Evolutionary conservation across 2,329 filamentous ascomycete species (phyloP).

Genomic region (Sporothrix globosa): DNA sequence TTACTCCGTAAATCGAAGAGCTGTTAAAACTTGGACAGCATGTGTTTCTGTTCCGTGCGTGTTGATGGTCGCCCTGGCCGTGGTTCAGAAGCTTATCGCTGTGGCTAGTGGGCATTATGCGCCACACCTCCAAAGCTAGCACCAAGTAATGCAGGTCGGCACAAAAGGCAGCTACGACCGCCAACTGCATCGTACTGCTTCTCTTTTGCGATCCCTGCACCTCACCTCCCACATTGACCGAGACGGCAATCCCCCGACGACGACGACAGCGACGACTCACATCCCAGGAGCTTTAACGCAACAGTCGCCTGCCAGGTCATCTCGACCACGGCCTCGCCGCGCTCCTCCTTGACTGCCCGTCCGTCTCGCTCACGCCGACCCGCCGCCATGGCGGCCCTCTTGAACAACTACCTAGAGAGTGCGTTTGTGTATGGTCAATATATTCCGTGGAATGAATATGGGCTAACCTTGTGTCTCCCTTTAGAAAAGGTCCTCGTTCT

Average conservation of each 20-base stretch:
- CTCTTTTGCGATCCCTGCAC: background rate
- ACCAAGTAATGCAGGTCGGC: background rate
- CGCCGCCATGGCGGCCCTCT: slow-evolving; percentile 38
- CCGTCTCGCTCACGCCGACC: slow-evolving; percentile 27
- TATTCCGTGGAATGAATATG: background rate
- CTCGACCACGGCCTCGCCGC: background rate
- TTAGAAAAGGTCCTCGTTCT: slow-evolving; percentile 89
- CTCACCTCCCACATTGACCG: background rate
- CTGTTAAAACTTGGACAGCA: too few species aligned
- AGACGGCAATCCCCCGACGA: background rate
- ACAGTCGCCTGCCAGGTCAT: background rate
- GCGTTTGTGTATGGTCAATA: slow-evolving; percentile 25
- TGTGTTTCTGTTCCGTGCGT: background rate
- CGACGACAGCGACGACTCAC: background rate
- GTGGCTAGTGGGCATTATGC: slow-evolving; percentile 25
- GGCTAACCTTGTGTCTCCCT: background rate
- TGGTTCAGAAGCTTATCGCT: background rate
- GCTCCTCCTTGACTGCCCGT: background rate
- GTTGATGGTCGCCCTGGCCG: background rate
- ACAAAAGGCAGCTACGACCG: slow-evolving; percentile 23
- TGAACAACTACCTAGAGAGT: slow-evolving; percentile 43
- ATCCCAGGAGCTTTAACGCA: background rate
- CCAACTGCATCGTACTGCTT: background rate
- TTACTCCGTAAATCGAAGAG: too few species aligned
- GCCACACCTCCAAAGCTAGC: slow-evolving; percentile 10